Evolutionary conservation across 140 eudicot genomes (phyloP), one percentile per base, ranked within the genome.

Genomic region (Oenanthe javanica): DNA sequence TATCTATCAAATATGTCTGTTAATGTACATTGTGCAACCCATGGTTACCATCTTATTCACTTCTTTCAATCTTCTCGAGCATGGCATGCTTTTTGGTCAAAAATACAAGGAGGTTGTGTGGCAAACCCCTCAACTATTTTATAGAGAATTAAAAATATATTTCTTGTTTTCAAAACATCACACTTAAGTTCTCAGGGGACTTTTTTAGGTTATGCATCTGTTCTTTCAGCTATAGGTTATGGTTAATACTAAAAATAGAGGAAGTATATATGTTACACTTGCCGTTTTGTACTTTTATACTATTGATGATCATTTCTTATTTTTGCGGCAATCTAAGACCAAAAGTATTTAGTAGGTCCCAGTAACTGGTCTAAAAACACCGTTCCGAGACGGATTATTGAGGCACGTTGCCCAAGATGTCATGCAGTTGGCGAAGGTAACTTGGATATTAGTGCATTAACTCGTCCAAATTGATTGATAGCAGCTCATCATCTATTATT

Each of bases 331-430:
- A 40, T 70, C 73, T 79, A 57, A 54, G 51, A 11, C 25, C 36
- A 46, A 81, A 45, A 27, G 16, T 43, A 52, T 84, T 45, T 70
- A 66, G 81, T 84, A 94, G 98, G 99, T 92, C 81, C 97, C 97
- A 75, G 85, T 86, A 77, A 88, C 72, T 85, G 99, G 99, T 61
- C 84, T 95, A 81, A 88, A 90, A 89, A 95, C 99, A 36, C 99
- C 99, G 31, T 95, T 95, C 82, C 97, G 99, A 75, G 99, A 92
- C 74, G 97, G 99, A 76, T 86, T 89, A 84, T 83, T 95, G 84
- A 90, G 84, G 89, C 97, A 95, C 79, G 88, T 92, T 27, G 97
- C 97, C 12, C 91, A 90, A 88, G 99, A 95, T 18, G 97, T 95
- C 23, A 50, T 95, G 72, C 79, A 88, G 61, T 91, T 90, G 46